Evolutionary conservation across 306 rosid species (phyloP).

Genomic region (Vachellia pachyceras): DNA sequence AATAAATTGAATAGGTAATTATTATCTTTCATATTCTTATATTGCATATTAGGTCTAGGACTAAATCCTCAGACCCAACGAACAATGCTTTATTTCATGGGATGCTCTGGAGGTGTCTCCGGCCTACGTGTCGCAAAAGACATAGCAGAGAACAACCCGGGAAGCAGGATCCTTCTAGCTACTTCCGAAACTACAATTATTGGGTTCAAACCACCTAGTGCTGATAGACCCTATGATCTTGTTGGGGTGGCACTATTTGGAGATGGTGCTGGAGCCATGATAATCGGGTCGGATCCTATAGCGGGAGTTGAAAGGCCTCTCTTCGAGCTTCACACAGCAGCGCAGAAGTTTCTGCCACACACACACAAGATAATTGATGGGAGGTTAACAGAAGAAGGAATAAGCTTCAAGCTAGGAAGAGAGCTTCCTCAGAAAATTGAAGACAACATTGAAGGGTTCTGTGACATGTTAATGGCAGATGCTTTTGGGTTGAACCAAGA

Average conservation of each 20-base stretch:
- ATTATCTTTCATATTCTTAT: not conserved
- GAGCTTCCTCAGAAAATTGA: slow-evolving; percentile 93
- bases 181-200: slow-evolving; percentile 92
- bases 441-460: slow-evolving; percentile 79
- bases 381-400: slow-evolving; percentile 85
- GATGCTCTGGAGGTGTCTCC: slow-evolving; percentile 95
- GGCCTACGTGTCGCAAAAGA: slow-evolving; percentile 89
- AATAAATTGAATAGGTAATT: not conserved
- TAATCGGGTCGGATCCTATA: slow-evolving; percentile 71
- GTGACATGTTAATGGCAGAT: slow-evolving; percentile 57
- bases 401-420: slow-evolving; percentile 75
- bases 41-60: slow-evolving; percentile 57
- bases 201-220: slow-evolving; percentile 91
- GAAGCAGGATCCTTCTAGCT: slow-evolving; percentile 75
- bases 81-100: slow-evolving; percentile 72
- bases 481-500: slow-evolving; percentile 29
- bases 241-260: slow-evolving; percentile 95
- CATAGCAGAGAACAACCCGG: slow-evolving; percentile 93
- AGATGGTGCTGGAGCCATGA: slow-evolving; percentile 90
- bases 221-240: slow-evolving; percentile 80
- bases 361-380: slow-evolving; percentile 81
- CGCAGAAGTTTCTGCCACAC: slow-evolving; percentile 72
- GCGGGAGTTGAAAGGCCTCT: slow-evolving; percentile 60
- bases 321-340: slow-evolving; percentile 85
- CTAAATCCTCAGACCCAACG: slow-evolving; percentile 64